These are phyloP conservation scores for Solanum dulcamara DNA, from an alignment of 257 asterid genomes.

Conservation along the genomic window DNA sequence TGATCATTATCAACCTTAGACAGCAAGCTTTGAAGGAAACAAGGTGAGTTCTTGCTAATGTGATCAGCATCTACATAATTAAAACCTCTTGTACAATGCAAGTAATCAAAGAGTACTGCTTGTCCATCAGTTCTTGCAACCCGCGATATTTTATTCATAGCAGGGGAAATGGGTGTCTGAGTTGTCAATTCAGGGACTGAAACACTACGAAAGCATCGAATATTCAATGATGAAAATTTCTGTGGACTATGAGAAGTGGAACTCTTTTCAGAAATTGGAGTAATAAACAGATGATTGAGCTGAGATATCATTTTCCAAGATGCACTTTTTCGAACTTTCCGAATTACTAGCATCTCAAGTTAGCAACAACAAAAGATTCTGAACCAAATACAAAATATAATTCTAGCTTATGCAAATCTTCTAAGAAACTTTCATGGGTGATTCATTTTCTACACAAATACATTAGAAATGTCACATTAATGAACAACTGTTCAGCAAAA, in stretches of 20 bases:
- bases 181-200: constrained; percentile 18
- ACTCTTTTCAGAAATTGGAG: constrained; percentile 1
- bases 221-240: constrained; percentile 8
- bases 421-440: not conserved
- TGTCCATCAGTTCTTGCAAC: constrained; percentile 51
- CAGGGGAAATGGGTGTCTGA: not conserved
- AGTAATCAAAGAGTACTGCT: constrained; percentile 70
- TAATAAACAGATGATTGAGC: constrained; percentile 7
- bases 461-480: not conserved
- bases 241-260: constrained; percentile 10
- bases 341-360: constrained; percentile 20
- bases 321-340: constrained; percentile 6
- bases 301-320: constrained; percentile 25
- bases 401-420: not conserved
- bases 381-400: not conserved
- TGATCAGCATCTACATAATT: constrained; percentile 70
- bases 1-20: constrained; percentile 40
- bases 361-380: not conserved
- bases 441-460: not conserved
- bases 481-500: not conserved
- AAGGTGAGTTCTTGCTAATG: constrained; percentile 78
- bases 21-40: constrained; percentile 38
- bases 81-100: constrained; percentile 74
- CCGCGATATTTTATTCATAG: constrained; percentile 11
- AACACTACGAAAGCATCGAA: constrained; percentile 11